Evolutionary conservation across 140 eudicot species (phyloP).

Genomic region (Cichorium intybus): DNA sequence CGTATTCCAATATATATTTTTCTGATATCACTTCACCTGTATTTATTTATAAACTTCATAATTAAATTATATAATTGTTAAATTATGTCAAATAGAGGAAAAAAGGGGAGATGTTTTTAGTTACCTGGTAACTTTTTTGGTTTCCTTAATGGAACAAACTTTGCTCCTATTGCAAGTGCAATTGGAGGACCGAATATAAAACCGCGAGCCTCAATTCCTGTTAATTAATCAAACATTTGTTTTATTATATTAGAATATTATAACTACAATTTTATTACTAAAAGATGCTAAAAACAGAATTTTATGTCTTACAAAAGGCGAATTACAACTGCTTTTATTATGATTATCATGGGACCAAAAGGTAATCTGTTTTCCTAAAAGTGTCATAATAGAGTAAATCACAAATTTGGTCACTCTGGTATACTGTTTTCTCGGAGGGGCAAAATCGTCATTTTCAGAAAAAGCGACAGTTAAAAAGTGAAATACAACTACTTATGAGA

Average conservation of each 20-base stretch:
- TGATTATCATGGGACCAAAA: conserved; percentile 26
- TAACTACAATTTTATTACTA: not conserved
- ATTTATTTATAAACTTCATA: not conserved
- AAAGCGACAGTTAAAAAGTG: no score
- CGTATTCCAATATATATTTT: conserved; percentile 80
- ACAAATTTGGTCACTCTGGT: no score
- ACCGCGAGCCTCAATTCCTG: conserved; percentile 95
- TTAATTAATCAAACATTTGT: not conserved
- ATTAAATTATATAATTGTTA: not conserved
- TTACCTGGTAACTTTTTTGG: conserved; percentile 92
- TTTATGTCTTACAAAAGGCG: conserved; percentile 8
- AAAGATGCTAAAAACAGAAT: conserved; percentile 8
- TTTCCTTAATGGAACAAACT: conserved; percentile 91
- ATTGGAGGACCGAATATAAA: conserved; percentile 92
- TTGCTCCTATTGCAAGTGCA: conserved; percentile 96
- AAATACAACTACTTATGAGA: no score
- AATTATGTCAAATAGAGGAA: no score
- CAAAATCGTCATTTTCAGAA: no score
- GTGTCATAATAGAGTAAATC: no score
- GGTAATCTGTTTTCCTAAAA: conserved; percentile 10
- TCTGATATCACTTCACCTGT: conserved; percentile 83
- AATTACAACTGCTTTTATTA: conserved; percentile 4
- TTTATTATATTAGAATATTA: conserved; percentile 4
- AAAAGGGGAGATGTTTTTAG: not conserved
- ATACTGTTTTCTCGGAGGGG: no score